Percentiles rank a stretch among this genome's conserved stretches.
These are phyloP conservation scores for Chloropicon primus DNA, from an alignment of 139 green algal species.

Conservation along the genomic window DNA sequence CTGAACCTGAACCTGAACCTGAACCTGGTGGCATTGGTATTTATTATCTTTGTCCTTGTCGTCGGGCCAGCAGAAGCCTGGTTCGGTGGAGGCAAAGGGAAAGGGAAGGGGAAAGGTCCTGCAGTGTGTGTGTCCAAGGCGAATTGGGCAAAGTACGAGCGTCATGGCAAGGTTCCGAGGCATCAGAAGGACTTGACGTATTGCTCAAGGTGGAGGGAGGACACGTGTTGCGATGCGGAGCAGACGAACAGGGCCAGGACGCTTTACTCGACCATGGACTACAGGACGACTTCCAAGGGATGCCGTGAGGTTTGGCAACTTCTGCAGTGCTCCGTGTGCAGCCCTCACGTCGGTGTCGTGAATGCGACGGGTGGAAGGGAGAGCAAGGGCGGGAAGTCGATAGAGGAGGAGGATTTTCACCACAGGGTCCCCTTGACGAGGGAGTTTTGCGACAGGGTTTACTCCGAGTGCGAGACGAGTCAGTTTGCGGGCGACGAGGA, in stretches of 20 bases:
- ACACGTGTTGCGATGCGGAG: background rate
- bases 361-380: background rate
- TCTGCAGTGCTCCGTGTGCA: background rate
- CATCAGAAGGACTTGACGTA: background rate
- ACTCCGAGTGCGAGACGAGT: background rate
- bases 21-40: too few species aligned
- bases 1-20: too few species aligned
- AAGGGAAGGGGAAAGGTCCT: too few species aligned
- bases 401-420: background rate
- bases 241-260: background rate
- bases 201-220: background rate
- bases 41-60: too few species aligned
- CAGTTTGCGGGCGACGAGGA: background rate
- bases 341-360: background rate
- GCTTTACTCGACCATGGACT: background rate
- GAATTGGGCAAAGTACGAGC: background rate
- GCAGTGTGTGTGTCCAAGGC: background rate
- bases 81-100: too few species aligned
- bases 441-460: background rate
- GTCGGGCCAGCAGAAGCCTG: too few species aligned
- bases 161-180: background rate
- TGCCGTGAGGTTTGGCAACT: background rate
- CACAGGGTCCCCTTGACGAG: background rate
- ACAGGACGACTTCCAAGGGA: background rate
- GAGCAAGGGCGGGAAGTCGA: background rate